Base-by-base conservation (phyloP, 495 filamentous ascomycete genomes). In the Penicillium mononematosum region DNA sequence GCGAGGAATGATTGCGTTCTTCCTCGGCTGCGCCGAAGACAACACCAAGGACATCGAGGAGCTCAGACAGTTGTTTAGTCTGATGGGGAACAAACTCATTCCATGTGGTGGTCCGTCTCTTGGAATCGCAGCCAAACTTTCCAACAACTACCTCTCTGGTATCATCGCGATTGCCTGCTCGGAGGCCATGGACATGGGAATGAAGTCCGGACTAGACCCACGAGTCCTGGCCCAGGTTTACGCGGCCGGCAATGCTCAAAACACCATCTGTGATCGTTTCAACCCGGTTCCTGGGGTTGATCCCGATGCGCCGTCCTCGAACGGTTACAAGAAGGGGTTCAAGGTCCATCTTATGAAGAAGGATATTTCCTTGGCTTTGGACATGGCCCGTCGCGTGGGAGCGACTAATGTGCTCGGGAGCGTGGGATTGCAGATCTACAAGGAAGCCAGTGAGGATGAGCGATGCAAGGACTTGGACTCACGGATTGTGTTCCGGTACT, bases 121-220 rank as follows among this genome's bases (percentile, higher is more conserved):
- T 0, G 81, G 81, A 1, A 72, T 85, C 4, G 73, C 79, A 7
- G 78, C 81, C 2, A 83, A 83, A 58, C 69, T 83, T 2, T 79
- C 70, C 54, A 83, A 83, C 60, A 83, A 83, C 59, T 84, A 84
- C 61, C 70, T 75, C 31, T 78, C 74, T 4, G 77, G 75, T 12
- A 65, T 82, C 4, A 84, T 83, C 58, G 74, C 81, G 0, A 77
- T 85, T 32, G 79, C 78, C 0, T 70, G 66, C 17, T 67, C 76
- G 3, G 82, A 85, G 60, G 77, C 81, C 3, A 71, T 84, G 69
- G 74, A 80, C 55, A 81, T 83, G 66, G 81, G 79, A 1, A 83
- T 85, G 62, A 63, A 63, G 5, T 72, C 77, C 1, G 81, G 81
- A 0, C 62, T 85, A 55, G 74, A 82, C 58, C 75, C 81, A 0